These are phyloP conservation scores for Globisporangium canariense DNA, from an alignment of 352 stramenopile species.

Conservation along the genomic window DNA sequence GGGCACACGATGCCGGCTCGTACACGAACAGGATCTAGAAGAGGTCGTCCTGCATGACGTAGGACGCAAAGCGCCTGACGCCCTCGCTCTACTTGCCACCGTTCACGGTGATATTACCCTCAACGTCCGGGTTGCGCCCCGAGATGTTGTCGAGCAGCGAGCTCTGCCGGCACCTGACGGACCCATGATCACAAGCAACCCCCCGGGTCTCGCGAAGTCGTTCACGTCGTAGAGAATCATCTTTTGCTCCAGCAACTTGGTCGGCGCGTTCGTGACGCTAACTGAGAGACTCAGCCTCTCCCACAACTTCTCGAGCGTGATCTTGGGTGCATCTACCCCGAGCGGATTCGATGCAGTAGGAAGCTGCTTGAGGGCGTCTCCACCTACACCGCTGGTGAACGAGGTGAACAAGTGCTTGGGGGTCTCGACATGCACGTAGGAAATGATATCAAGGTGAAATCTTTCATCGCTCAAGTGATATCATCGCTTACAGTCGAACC, in stretches of 20 bases:
- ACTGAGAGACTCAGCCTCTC: conserved; percentile 31
- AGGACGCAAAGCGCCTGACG: conserved; percentile 32
- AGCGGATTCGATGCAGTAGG: too few species aligned
- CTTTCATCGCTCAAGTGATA: too few species aligned
- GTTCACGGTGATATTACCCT: conserved; percentile 56
- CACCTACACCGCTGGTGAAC: too few species aligned
- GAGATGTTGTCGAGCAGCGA: conserved; percentile 93
- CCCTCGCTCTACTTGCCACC: conserved; percentile 43
- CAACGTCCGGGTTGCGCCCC: conserved; percentile 74
- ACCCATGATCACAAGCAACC: conserved; percentile 68
- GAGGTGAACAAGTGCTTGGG: too few species aligned
- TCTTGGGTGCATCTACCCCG: background rate
- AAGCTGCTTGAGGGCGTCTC: too few species aligned
- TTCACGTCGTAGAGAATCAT: conserved; percentile 50
- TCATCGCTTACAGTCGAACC: too few species aligned
- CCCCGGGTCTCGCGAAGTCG: conserved; percentile 39
- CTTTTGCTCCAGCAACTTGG: conserved; percentile 45
- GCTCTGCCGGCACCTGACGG: conserved; percentile 80
- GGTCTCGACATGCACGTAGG: too few species aligned
- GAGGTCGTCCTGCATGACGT: conserved; percentile 91
- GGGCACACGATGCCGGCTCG: too few species aligned
- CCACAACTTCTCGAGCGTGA: conserved; percentile 34
- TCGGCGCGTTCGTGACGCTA: conserved; percentile 33
- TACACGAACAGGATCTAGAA: conserved; percentile 35
- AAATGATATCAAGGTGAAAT: too few species aligned